Percentiles rank a stretch among this genome's conserved stretches.
Conservation (phyloP, 2,329 filamentous ascomycete species). For the Xylogone sp. region DNA sequence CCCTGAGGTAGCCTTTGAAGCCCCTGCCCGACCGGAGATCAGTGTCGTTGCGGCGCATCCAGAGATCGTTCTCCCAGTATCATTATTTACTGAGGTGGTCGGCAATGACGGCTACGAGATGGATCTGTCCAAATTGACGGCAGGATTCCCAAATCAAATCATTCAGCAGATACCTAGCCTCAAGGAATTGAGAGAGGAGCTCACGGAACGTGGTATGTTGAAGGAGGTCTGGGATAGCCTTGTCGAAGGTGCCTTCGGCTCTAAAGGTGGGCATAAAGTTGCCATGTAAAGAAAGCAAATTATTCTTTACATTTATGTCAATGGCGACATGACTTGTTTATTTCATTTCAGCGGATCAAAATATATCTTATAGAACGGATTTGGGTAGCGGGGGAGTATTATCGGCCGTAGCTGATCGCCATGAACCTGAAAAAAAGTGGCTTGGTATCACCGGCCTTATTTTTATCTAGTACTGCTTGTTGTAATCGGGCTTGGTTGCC, state of each 20-base stretch:
- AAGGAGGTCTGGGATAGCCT: slow-evolving; percentile 53
- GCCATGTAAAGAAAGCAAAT: background rate
- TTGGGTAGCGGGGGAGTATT: background rate
- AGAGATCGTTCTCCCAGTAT: slow-evolving; percentile 45
- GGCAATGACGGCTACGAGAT: slow-evolving; percentile 42
- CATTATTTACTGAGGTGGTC: slow-evolving; percentile 52
- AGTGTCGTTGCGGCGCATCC: slow-evolving; percentile 55
- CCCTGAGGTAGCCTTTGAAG: slow-evolving; percentile 39
- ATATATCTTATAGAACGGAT: background rate
- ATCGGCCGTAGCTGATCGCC: background rate
- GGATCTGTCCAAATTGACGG: slow-evolving; percentile 51
- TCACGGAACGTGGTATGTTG: slow-evolving; percentile 42
- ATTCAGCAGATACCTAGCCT: slow-evolving; percentile 39
- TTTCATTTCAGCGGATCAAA: background rate
- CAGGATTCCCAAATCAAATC: slow-evolving; percentile 7
- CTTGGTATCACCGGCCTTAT: background rate
- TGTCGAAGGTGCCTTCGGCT: slow-evolving; percentile 45
- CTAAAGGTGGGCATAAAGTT: slow-evolving; percentile 4
- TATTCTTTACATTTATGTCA: background rate
- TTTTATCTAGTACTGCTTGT: background rate
- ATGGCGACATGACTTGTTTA: background rate
- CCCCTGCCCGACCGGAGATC: slow-evolving; percentile 41
- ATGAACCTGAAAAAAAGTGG: too few species aligned
- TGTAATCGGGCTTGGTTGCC: too few species aligned
- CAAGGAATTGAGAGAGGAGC: slow-evolving; percentile 15